These are phyloP conservation scores for Beta vulgaris DNA, from an alignment of 148 eudicot species.

Conservation along the genomic window DNA sequence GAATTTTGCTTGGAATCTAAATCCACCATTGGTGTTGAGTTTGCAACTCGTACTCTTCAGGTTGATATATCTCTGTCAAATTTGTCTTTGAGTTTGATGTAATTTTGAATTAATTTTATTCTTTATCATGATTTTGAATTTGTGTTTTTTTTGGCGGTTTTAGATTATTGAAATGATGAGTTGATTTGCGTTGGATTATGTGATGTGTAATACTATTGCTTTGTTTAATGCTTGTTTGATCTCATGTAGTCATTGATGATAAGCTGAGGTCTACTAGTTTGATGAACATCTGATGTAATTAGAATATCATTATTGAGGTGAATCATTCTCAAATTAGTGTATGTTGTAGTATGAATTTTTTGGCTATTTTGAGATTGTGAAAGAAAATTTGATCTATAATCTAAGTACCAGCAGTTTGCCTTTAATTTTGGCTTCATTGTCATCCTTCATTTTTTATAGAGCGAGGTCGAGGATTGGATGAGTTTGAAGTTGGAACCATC, in stretches of 20 bases:
- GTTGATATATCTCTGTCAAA: constrained; percentile 10
- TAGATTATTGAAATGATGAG: not conserved
- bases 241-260: too few species aligned
- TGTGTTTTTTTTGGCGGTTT: not conserved
- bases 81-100: not conserved
- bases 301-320: not conserved
- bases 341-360: not conserved
- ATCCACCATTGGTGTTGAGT: constrained; percentile 73
- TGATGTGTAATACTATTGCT: too few species aligned
- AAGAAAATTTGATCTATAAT: too few species aligned
- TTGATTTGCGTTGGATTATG: not conserved
- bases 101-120: not conserved
- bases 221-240: too few species aligned
- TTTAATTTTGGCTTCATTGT: not conserved
- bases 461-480: not conserved
- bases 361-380: too few species aligned
- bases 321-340: not conserved
- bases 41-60: constrained; percentile 75
- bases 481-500: not conserved
- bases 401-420: not conserved
- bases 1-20: constrained; percentile 77
- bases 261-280: not conserved
- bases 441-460: too few species aligned
- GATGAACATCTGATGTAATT: not conserved
- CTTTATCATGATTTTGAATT: not conserved